Evolutionary conservation across 108 stramenopile genomes (phyloP).

Genomic region (Skeletonema potamos): DNA sequence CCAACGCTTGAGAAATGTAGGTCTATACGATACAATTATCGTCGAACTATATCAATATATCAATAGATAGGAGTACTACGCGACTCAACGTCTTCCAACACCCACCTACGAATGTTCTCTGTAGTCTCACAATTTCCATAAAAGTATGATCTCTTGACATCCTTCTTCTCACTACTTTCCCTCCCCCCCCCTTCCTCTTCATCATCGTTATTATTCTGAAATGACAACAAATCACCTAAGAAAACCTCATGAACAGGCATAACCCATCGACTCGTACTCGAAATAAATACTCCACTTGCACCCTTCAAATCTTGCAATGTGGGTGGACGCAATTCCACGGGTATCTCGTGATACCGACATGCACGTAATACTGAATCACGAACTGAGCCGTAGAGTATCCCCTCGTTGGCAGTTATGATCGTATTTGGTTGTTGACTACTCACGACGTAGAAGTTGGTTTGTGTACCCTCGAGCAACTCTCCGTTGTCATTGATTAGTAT

Average conservation of each 20-base stretch:
- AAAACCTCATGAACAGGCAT: slow-evolving; percentile 38
- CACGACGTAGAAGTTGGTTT: slow-evolving; percentile 43
- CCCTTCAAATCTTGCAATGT: slow-evolving; percentile 26
- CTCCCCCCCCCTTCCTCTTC: background rate
- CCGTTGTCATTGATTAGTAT: slow-evolving; percentile 32
- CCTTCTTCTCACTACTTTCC: background rate
- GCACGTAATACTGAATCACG: slow-evolving; percentile 36
- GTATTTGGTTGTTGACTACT: background rate
- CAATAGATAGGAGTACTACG: slow-evolving; percentile 20
- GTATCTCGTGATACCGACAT: slow-evolving; percentile 12
- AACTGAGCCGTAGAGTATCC: slow-evolving; percentile 36
- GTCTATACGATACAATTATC: too few relatives aligned
- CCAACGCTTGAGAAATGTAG: too few relatives aligned
- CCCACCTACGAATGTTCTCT: slow-evolving; percentile 21
- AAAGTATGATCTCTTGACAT: slow-evolving; percentile 12
- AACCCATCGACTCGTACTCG: slow-evolving; percentile 39
- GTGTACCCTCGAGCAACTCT: slow-evolving; percentile 42
- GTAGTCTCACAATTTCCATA: slow-evolving; percentile 23
- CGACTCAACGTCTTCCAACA: slow-evolving; percentile 33
- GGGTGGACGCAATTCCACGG: slow-evolving; percentile 36
- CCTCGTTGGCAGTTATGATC: slow-evolving; percentile 39
- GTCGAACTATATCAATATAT: too few relatives aligned
- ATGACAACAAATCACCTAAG: slow-evolving; percentile 31
- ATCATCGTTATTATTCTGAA: background rate
- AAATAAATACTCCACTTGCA: slow-evolving; percentile 39